Evolutionary conservation across 345 rosid genomes (phyloP), one percentile per base, ranked within the genome.

Genomic region (Sisymbrium irio): DNA sequence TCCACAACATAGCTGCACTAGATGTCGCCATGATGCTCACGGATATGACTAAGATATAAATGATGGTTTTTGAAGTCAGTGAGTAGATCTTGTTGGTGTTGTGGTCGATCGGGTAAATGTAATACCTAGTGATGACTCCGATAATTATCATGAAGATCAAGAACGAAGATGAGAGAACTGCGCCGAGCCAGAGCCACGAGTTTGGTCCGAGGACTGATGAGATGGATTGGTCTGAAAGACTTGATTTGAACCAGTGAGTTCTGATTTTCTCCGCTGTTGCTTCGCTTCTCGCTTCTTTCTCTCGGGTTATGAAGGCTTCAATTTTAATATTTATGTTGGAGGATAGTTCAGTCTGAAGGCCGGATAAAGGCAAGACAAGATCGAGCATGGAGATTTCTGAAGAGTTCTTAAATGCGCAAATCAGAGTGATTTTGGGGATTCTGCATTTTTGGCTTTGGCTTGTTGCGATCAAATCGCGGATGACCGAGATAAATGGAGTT

Each of bases 401-500:
- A 32, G 97, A 81, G 30, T 28, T 81, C 64, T 82, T 88, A 77
- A 91, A 88, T 1, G 89, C 79, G 30, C 83, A 82, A 17, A 88
- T 83, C 33, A 88, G 83, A 61, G 79, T 54, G 12, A 91, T 41
- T 59, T 77, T 72, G 0, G 92, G 94, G 22, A 80, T 81, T 77
- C 77, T 82, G 77, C 69, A 33, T 40, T 75, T 49, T n/a, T 69
- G 27, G 11, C 17, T 69, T 69, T 75, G 71, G 64, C 82, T 80
- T 39, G 72, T 71, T 27, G 74, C 82, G 25, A 88, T 81, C 22
- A 87, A 69, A 53, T 91, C 92, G 53, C 94, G 81, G 11, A 85
- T 80, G 57, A 94, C 40, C n/a, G 98, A 89, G 57, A 91, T 83
- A 78, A 88, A 89, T 2, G 98, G 96, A 19, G 96, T 86, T 4